phyloP scores from a whole-genome alignment of 345 rosid genomes.

The Aegle marmelos region DNA sequence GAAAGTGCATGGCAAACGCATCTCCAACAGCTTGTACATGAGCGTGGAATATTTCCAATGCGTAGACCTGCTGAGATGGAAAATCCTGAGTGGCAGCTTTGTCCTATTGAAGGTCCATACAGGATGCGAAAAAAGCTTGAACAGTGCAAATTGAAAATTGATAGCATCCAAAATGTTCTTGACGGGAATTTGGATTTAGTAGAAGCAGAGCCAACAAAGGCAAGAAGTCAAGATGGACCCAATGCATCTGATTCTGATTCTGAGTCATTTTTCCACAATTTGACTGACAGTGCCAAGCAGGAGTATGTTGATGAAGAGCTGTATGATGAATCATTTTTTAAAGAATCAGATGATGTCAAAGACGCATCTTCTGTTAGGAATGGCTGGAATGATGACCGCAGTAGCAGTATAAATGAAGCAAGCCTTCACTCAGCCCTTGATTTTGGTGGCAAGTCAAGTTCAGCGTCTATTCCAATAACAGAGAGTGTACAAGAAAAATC shows the following conservation, averaged over 20 bases:
- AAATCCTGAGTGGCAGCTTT: constrained; percentile 97
- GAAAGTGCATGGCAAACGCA: constrained; percentile 99
- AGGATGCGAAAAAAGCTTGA: constrained; percentile 99
- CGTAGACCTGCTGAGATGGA: constrained; percentile 49
- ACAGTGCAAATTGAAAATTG: constrained; percentile 75
- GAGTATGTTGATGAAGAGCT: constrained; percentile 45
- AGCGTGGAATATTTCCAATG: constrained; percentile 93
- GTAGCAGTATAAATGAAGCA: constrained; percentile 85
- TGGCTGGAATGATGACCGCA: constrained; percentile 86
- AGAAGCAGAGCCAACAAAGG: constrained; percentile 56
- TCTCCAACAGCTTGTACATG: constrained; percentile 96
- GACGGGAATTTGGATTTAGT: constrained; percentile 73
- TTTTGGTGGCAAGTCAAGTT: constrained; percentile 82
- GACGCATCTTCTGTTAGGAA: constrained; percentile 58
- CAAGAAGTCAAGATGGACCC: constrained; percentile 50
- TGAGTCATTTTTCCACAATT: constrained; percentile 58
- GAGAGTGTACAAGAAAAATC: constrained; percentile 71
- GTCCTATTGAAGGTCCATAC: constrained; percentile 99
- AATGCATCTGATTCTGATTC: constrained; percentile 69
- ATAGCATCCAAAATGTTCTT: constrained; percentile 77
- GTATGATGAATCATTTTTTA: constrained; percentile 55
- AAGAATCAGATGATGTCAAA: constrained; percentile 48
- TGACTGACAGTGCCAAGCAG: constrained; percentile 37
- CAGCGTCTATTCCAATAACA: constrained; percentile 64
- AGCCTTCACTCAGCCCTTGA: constrained; percentile 98